These are phyloP conservation scores for Rhizopogon salebrosus DNA, from an alignment of 768 basidiomycete species.

Conservation along the genomic window DNA sequence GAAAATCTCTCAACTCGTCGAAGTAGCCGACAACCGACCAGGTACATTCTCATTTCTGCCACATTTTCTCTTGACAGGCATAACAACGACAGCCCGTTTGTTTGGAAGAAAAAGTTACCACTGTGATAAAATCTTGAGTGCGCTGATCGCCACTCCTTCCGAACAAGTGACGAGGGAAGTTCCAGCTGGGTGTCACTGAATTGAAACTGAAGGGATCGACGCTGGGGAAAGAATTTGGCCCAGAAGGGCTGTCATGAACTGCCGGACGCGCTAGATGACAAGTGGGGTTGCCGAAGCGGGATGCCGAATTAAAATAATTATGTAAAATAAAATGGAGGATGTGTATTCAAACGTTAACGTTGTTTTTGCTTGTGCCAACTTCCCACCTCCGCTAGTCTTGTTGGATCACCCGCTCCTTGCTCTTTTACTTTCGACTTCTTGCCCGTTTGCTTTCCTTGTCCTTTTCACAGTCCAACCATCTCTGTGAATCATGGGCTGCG, in stretches of 20 bases:
- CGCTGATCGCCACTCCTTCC: too few relatives aligned
- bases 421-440: conserved; percentile 7
- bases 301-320: conserved; percentile 9
- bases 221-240: too few relatives aligned
- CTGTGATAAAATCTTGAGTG: too few relatives aligned
- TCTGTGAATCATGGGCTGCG: conserved; percentile 57
- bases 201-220: too few relatives aligned
- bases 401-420: conserved; percentile 17
- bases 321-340: not conserved
- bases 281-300: conserved; percentile 9
- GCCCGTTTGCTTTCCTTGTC: conserved; percentile 4
- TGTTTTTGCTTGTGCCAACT: conserved; percentile 12
- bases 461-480: not conserved
- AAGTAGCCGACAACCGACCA: not conserved
- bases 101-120: not conserved
- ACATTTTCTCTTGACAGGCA: not conserved
- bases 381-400: conserved; percentile 23
- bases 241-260: too few relatives aligned
- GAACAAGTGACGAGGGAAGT: too few relatives aligned
- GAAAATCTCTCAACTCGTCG: too few relatives aligned
- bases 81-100: too few relatives aligned
- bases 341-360: not conserved
- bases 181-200: too few relatives aligned
- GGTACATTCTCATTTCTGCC: not conserved
- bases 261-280: too few relatives aligned